phyloP scores from a whole-genome alignment of 768 basidiomycete species.

The Tricholoma terreum region DNA sequence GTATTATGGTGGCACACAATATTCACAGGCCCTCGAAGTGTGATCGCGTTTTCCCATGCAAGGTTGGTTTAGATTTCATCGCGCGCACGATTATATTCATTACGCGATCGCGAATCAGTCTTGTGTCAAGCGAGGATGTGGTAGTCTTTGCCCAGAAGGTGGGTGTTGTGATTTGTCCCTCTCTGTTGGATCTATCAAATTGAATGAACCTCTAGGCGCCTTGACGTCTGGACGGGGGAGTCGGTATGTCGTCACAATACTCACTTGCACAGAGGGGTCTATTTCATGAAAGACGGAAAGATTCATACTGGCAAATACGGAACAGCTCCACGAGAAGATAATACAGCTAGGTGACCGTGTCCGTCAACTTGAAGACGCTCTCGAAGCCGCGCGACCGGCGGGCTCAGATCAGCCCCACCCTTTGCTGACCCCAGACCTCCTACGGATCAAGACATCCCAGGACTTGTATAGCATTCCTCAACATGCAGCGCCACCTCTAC shows the following conservation, averaged over 20 bases:
- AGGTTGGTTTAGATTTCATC: slow-evolving; percentile 30
- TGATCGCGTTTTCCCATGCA: slow-evolving; percentile 64
- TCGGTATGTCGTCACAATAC: slow-evolving; percentile 38
- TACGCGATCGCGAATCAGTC: slow-evolving; percentile 35
- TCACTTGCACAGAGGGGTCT: background rate
- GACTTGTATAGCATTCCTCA: slow-evolving; percentile 49
- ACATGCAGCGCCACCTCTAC: slow-evolving; percentile 4
- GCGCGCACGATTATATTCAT: slow-evolving; percentile 9
- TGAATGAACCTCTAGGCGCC: slow-evolving; percentile 37
- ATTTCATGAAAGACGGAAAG: slow-evolving; percentile 25
- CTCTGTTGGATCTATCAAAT: background rate
- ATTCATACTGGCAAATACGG: slow-evolving; percentile 67
- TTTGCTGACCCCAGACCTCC: slow-evolving; percentile 54
- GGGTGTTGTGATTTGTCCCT: slow-evolving; percentile 11
- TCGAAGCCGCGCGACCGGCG: slow-evolving; percentile 42
- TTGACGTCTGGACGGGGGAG: slow-evolving; percentile 63
- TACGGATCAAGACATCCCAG: slow-evolving; percentile 64
- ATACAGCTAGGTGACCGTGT: slow-evolving; percentile 60
- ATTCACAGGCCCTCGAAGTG: slow-evolving; percentile 36
- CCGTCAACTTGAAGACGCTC: slow-evolving; percentile 59
- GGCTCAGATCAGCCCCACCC: slow-evolving; percentile 46
- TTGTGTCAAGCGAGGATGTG: slow-evolving; percentile 64
- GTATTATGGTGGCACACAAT: background rate
- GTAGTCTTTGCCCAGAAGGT: slow-evolving; percentile 62
- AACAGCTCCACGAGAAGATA: slow-evolving; percentile 63